phyloP scores from a whole-genome alignment of 2,329 filamentous ascomycete species.

The Sporothrix brunneoviolacea region DNA sequence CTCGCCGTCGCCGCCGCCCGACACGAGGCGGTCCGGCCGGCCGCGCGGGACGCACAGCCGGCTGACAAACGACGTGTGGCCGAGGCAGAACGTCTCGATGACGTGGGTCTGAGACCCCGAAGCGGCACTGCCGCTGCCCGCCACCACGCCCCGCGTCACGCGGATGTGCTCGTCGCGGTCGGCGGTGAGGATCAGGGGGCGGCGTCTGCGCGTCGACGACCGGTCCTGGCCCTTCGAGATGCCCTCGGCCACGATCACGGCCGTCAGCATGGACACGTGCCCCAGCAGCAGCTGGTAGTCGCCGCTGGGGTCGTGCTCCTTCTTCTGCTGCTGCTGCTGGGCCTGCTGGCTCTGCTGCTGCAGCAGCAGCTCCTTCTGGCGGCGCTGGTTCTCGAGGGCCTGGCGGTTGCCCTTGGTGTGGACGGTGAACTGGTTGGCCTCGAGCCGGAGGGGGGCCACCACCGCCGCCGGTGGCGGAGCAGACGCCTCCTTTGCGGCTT shows the following conservation, averaged over 20 bases:
- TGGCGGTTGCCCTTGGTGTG: slow-evolving; percentile 58
- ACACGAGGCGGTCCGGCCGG: slow-evolving; percentile 61
- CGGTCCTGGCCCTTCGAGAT: slow-evolving; percentile 21
- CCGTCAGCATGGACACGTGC: slow-evolving; percentile 91
- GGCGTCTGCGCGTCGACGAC: slow-evolving; percentile 17
- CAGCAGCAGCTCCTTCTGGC: slow-evolving; percentile 32
- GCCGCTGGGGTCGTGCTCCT: slow-evolving; percentile 22
- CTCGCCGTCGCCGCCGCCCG: slow-evolving; percentile 77
- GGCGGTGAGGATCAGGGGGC: slow-evolving; percentile 47
- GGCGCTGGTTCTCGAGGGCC: slow-evolving; percentile 53
- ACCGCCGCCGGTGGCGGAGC: slow-evolving; percentile 19
- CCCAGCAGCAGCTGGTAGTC: slow-evolving; percentile 60
- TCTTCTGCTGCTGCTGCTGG: slow-evolving; percentile 18
- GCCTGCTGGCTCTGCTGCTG: slow-evolving; percentile 13
- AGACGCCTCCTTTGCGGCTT: background rate
- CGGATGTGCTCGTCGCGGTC: slow-evolving; percentile 71
- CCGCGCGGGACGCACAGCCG: slow-evolving; percentile 59
- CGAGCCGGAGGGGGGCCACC: slow-evolving; percentile 35
- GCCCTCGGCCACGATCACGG: slow-evolving; percentile 51
- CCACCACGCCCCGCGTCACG: slow-evolving; percentile 64
- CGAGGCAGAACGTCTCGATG: slow-evolving; percentile 84
- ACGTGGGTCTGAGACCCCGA: slow-evolving; percentile 67
- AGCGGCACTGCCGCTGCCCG: slow-evolving; percentile 1
- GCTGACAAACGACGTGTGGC: slow-evolving; percentile 79
- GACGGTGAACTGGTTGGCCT: slow-evolving; percentile 52